Evolutionary conservation across 345 rosid species (phyloP).

Genomic region (Durio zibethinus): DNA sequence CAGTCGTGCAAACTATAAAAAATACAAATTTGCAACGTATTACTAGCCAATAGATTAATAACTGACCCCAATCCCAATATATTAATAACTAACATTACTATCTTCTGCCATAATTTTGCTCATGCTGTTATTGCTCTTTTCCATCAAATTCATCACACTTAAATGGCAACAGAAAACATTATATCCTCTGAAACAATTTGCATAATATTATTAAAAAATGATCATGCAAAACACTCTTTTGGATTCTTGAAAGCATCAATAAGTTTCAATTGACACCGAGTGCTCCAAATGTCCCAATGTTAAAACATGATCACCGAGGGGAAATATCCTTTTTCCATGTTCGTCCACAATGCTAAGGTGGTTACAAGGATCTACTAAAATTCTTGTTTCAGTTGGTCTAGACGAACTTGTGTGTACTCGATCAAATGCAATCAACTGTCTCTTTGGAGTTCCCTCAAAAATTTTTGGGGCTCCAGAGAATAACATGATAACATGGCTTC

Average conservation of each 20-base stretch:
- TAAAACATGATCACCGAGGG: constrained; percentile 57
- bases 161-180: background rate
- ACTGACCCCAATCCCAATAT: too few relatives aligned
- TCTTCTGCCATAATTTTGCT: too few relatives aligned
- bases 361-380: constrained; percentile 67
- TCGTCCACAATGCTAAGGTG: constrained; percentile 59
- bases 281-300: constrained; percentile 58
- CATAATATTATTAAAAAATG: background rate
- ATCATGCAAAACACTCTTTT: background rate
- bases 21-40: too few relatives aligned
- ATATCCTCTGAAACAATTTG: background rate
- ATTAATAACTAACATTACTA: too few relatives aligned
- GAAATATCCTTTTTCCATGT: constrained; percentile 55
- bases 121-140: too few relatives aligned
- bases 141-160: too few relatives aligned
- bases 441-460: constrained; percentile 48
- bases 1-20: too few relatives aligned
- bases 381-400: constrained; percentile 38
- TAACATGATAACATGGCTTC: constrained; percentile 73
- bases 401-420: constrained; percentile 52
- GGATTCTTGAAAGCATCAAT: background rate
- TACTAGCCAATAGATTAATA: too few relatives aligned
- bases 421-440: constrained; percentile 73
- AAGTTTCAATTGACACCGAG: constrained; percentile 42
- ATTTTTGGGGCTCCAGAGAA: constrained; percentile 50